Conservation (phyloP, 768 basidiomycete species). For the Xerocomus brunneocitrinus region DNA sequence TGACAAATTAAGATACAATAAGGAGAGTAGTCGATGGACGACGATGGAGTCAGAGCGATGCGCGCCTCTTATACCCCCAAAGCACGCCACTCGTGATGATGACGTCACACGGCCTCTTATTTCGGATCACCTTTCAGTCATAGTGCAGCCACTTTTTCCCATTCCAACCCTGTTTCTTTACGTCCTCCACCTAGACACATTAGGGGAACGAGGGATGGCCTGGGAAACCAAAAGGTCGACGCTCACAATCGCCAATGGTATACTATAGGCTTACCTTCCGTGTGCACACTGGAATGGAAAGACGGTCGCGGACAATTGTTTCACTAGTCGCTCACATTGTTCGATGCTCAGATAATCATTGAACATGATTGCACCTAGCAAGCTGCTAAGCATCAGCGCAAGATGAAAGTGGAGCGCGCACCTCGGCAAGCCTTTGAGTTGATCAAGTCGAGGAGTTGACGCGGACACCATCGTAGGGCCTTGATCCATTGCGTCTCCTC, state of each 20-base stretch:
- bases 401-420: conserved; percentile 31
- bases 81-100: conserved; percentile 21
- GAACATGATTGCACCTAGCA: conserved; percentile 93
- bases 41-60: background rate
- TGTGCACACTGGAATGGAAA: conserved; percentile 98
- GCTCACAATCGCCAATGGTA: background rate
- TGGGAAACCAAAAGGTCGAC: conserved; percentile 8
- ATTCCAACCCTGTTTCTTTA: conserved; percentile 16
- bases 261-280: conserved; percentile 53
- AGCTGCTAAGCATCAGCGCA: conserved; percentile 2
- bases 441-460: conserved; percentile 71
- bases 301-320: conserved; percentile 60
- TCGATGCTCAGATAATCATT: conserved; percentile 67
- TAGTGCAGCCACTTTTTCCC: conserved; percentile 20
- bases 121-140: conserved; percentile 8
- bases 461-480: conserved; percentile 79
- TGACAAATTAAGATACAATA: conserved; percentile 12
- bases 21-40: conserved; percentile 8
- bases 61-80: conserved; percentile 21
- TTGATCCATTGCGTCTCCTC: conserved; percentile 52
- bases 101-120: conserved; percentile 27
- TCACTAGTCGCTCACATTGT: conserved; percentile 70
- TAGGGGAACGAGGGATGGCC: conserved; percentile 56
- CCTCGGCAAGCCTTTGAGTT: conserved; percentile 97
- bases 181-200: conserved; percentile 25